Percentiles rank a stretch among this genome's conserved stretches.
Evolutionary conservation across 768 basidiomycete genomes (phyloP).

Genomic region (Boletus insuetus): DNA sequence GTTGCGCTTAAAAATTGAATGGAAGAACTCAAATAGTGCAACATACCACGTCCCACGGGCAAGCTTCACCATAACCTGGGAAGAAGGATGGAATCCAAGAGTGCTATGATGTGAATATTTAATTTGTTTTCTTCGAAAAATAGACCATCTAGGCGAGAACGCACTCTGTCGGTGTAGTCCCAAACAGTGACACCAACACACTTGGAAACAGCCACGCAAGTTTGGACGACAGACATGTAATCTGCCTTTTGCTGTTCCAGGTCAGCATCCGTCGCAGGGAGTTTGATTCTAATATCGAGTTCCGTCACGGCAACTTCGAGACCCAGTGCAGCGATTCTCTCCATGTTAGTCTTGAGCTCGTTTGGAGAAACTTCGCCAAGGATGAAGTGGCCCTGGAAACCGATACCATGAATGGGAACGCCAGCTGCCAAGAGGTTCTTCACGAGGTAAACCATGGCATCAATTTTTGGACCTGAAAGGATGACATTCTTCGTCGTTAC

Average conservation of each 20-base stretch:
- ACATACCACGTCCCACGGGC: slow-evolving; percentile 17
- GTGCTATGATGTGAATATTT: slow-evolving; percentile 1
- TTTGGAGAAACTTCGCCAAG: slow-evolving; percentile 51
- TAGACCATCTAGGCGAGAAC: background rate
- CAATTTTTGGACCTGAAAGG: slow-evolving; percentile 28
- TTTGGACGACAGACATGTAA: slow-evolving; percentile 52
- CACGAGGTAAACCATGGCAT: slow-evolving; percentile 53
- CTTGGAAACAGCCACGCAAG: slow-evolving; percentile 42
- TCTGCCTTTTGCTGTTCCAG: slow-evolving; percentile 56
- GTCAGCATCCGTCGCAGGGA: slow-evolving; percentile 45
- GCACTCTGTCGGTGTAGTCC: slow-evolving; percentile 41
- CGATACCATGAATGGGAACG: slow-evolving; percentile 59
- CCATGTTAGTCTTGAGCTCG: slow-evolving; percentile 44
- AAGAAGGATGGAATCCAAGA: slow-evolving; percentile 16
- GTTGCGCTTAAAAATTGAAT: background rate
- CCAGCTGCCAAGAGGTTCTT: slow-evolving; percentile 44
- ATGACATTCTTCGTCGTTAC: background rate
- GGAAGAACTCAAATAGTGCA: background rate
- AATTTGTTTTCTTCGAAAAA: background rate
- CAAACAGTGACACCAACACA: slow-evolving; percentile 41
- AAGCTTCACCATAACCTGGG: slow-evolving; percentile 12
- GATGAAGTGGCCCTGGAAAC: slow-evolving; percentile 59
- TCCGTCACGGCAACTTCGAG: slow-evolving; percentile 70
- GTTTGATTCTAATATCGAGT: slow-evolving; percentile 59
- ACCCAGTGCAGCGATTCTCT: slow-evolving; percentile 55